A percentile compares a stretch with the other conserved stretches of the same genome.
phyloP scores from a whole-genome alignment of 306 rosid genomes.

The Boehmeria nivea region DNA sequence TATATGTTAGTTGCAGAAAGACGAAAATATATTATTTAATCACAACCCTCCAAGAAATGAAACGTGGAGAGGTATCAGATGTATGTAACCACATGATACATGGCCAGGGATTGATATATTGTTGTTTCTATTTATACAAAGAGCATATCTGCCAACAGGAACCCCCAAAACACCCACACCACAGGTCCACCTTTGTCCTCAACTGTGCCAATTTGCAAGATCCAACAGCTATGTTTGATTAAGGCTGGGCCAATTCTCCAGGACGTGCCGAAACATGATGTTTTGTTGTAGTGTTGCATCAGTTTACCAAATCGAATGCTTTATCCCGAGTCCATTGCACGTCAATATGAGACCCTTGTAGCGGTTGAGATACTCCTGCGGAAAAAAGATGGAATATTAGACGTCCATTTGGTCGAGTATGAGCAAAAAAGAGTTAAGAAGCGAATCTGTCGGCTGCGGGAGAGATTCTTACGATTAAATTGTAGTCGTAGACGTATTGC shows the following conservation, averaged over 20 bases:
- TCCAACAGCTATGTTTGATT: slow-evolving; percentile 6
- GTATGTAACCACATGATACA: slow-evolving; percentile 5
- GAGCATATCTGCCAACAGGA: slow-evolving; percentile 1
- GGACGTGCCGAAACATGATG: slow-evolving; percentile 26
- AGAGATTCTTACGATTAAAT: slow-evolving; percentile 61
- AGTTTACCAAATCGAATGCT: slow-evolving; percentile 67
- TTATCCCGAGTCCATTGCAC: slow-evolving; percentile 92
- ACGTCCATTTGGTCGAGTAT: neutral
- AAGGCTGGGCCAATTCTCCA: slow-evolving; percentile 35
- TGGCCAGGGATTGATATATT: too few species aligned
- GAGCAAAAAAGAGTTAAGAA: neutral
- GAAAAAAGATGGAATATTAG: slow-evolving; percentile 12
- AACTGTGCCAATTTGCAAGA: slow-evolving; percentile 31
- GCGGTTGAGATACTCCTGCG: slow-evolving; percentile 91
- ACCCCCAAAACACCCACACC: slow-evolving; percentile 9
- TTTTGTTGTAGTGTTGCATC: neutral
- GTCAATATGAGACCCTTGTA: slow-evolving; percentile 97
- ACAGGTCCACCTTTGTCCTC: slow-evolving; percentile 10
- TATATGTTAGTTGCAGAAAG: neutral
- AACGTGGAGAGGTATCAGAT: slow-evolving; percentile 12
- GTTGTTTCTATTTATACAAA: slow-evolving; percentile 14
- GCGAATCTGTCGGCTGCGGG: neutral
- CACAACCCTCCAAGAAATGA: slow-evolving; percentile 21
- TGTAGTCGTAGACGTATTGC: slow-evolving; percentile 69
- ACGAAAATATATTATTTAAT: slow-evolving; percentile 8